phyloP scores from a whole-genome alignment of 768 basidiomycete genomes.

The Gelatoporia subvermispora region DNA sequence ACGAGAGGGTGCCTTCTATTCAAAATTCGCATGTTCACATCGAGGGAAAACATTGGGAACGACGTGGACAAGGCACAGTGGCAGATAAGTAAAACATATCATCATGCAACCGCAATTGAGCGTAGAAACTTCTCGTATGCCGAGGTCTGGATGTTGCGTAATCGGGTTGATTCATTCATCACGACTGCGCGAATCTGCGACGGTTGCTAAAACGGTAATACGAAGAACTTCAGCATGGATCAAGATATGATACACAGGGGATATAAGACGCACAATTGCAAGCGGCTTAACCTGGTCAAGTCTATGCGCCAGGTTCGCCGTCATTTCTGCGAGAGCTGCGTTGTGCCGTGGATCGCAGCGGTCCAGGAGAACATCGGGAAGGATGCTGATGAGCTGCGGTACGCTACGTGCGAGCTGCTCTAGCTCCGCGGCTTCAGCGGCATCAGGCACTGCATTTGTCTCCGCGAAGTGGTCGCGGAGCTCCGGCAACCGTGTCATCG shows the following conservation, averaged over 20 bases:
- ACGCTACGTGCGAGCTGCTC: conserved; percentile 56
- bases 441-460: conserved; percentile 38
- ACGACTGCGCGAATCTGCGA: conserved; percentile 40
- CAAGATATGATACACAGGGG: conserved; percentile 8
- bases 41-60: no score
- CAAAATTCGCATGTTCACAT: no score
- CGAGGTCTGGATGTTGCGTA: conserved; percentile 60
- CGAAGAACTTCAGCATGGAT: background rate
- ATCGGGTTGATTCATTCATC: conserved; percentile 53
- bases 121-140: conserved; percentile 62
- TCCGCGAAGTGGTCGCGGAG: conserved; percentile 42
- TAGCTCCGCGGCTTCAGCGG: conserved; percentile 44
- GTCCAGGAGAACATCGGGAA: conserved; percentile 65
- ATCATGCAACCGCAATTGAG: conserved; percentile 36
- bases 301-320: conserved; percentile 50
- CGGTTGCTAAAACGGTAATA: conserved; percentile 24
- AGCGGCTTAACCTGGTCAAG: conserved; percentile 59
- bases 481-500: conserved; percentile 55
- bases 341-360: conserved; percentile 57
- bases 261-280: conserved; percentile 45
- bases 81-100: background rate
- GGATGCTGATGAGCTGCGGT: conserved; percentile 58
- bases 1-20: no score
- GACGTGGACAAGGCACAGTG: no score
- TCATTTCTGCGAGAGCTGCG: conserved; percentile 72